These are phyloP conservation scores for Taphrina sp. DNA, from an alignment of 1,139 yeast species.

Conservation along the genomic window DNA sequence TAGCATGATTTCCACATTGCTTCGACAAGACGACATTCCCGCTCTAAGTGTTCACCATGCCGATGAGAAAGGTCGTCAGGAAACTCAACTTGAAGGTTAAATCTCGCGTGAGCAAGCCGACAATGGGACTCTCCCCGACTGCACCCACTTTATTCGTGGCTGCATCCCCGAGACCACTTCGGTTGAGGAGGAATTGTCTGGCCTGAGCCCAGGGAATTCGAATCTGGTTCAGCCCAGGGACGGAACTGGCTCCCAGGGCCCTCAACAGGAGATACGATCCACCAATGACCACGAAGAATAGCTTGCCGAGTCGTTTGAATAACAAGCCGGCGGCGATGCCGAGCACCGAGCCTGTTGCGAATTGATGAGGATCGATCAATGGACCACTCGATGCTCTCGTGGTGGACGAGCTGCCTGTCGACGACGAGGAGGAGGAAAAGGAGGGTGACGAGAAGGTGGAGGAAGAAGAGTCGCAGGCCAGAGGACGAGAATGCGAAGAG, in stretches of 20 bases:
- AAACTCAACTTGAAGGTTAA: constrained; percentile 26
- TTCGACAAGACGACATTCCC: too few species aligned
- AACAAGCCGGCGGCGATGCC: constrained; percentile 27
- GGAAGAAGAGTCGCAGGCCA: background rate
- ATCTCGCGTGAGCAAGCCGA: constrained; percentile 20
- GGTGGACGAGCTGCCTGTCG: background rate
- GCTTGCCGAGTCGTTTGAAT: constrained; percentile 27
- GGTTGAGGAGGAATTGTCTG: constrained; percentile 22
- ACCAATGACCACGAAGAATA: constrained; percentile 23
- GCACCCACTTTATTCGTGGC: background rate
- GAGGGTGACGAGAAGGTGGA: too few species aligned
- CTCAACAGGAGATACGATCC: constrained; percentile 18
- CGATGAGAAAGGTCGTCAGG: constrained; percentile 27
- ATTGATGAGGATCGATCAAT: constrained; percentile 24
- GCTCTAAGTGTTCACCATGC: constrained; percentile 24
- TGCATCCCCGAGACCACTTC: background rate
- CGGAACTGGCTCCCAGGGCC: constrained; percentile 15
- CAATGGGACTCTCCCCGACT: constrained; percentile 16
- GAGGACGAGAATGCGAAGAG: constrained; percentile 1
- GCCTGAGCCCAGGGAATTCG: constrained; percentile 20
- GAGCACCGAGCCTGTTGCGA: constrained; percentile 27
- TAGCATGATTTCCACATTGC: too few species aligned
- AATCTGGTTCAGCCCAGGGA: constrained; percentile 21
- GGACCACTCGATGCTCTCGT: background rate
- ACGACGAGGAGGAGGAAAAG: too few species aligned